Percentiles rank a stretch among this genome's conserved stretches.
These are phyloP conservation scores for Thecaphora frezii DNA, from an alignment of 1,284 basidiomycete species.

Conservation along the genomic window DNA sequence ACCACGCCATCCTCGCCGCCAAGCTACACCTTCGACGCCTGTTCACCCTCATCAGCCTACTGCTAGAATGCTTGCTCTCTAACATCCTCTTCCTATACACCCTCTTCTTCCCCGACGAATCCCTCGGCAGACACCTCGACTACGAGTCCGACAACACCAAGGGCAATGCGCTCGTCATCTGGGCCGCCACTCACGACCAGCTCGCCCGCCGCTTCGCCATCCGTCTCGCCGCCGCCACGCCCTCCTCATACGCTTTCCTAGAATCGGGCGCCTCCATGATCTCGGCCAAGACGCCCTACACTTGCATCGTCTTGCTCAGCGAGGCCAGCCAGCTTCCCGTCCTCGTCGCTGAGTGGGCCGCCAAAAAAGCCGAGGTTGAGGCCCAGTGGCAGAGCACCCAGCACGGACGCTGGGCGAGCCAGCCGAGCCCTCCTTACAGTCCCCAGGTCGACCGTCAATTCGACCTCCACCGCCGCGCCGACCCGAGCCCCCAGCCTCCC, in stretches of 20 bases:
- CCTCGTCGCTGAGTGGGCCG: constrained; percentile 38
- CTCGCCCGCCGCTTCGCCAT: constrained; percentile 27
- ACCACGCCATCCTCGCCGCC: too few relatives aligned
- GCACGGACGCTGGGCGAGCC: not conserved
- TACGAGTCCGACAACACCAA: constrained; percentile 18
- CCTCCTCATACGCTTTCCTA: constrained; percentile 29
- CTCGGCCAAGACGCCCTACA: constrained; percentile 30
- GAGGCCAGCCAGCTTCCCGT: constrained; percentile 32
- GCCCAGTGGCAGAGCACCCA: constrained; percentile 2
- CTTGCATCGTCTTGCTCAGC: constrained; percentile 34
- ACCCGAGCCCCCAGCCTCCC: too few relatives aligned
- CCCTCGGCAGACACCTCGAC: not conserved
- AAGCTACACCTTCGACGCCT: constrained; percentile 13
- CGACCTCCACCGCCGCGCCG: too few relatives aligned
- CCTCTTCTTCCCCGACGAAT: constrained; percentile 18
- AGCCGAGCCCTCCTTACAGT: not conserved
- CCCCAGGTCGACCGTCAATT: not conserved
- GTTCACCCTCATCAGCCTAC: constrained; percentile 17
- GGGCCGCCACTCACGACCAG: constrained; percentile 33
- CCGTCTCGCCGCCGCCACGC: constrained; percentile 28
- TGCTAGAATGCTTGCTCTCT: constrained; percentile 24
- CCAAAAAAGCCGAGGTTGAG: constrained; percentile 33
- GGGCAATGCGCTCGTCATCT: constrained; percentile 33
- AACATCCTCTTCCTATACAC: constrained; percentile 18
- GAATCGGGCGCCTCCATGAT: constrained; percentile 19